Base-by-base conservation (phyloP, 805 yeast species). In the Candida awuae region DNA sequence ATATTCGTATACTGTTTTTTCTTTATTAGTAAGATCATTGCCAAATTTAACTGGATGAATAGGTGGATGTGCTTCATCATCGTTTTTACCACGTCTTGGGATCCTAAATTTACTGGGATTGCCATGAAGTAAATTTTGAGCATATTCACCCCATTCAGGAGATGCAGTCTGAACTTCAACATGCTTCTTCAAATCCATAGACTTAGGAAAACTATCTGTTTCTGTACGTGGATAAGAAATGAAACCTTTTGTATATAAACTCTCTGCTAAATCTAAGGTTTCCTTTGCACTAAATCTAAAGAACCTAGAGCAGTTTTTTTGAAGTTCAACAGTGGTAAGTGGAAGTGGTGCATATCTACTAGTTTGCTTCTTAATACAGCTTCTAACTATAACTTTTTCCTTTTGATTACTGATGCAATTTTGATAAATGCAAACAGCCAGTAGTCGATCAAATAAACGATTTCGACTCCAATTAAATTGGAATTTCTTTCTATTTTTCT, bases 51-150 rank as follows among this genome's bases (percentile, higher is more conserved):
- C 53, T 0, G 99, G 99, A 59, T 92, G 97, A 42, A 92, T 92
- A 0, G 99, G 97, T 4, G 98, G 97, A 71, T 92, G 99, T 18
- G 98, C 97, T 54, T 86, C 79, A 62, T 92, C 99, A 54, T 87
- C 84, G 54, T 84, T 80, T 10, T 66, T 70, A 4, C 99, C 99
- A 29, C 68, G 68, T 36, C 97, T 63, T 0, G 99, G 98, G 4
- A 53, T 52, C n/a, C 67, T 52, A 51, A 71, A 83, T 29, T 68
- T 70, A 25, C 68, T 69, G 4, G 30, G 17, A 3, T 42, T 65
- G 44, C 43, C 61, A 8, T 60, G 58, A 7, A 73, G 37, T 6
- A 79, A 50, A 3, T 43, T 42, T 9, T 49, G 47, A 0, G 95
- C 90, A 54, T 83, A 87, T 0, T 46, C 43, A 0, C 95, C 94